Evolutionary conservation across 768 basidiomycete genomes (phyloP).

Genomic region (Phaeotremella fagi): DNA sequence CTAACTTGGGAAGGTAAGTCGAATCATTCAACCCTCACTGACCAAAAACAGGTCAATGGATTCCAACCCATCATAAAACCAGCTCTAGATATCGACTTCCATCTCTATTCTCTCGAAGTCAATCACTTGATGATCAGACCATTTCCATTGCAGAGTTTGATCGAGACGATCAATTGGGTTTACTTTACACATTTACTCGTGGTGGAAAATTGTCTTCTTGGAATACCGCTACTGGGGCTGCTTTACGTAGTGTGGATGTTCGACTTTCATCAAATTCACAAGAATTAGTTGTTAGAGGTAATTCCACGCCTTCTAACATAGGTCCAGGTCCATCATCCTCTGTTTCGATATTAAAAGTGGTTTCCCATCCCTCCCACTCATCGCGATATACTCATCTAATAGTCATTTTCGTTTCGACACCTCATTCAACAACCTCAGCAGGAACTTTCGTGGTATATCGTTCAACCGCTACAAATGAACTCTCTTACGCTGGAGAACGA

Average conservation of each 20-base stretch:
- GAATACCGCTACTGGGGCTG: conserved; percentile 66
- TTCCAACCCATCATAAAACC: conserved; percentile 27
- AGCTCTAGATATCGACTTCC: conserved; percentile 29
- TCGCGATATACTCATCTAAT: conserved; percentile 56
- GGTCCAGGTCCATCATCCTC: conserved; percentile 57
- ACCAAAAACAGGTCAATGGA: conserved; percentile 21
- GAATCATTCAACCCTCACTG: not conserved
- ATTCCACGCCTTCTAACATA: conserved; percentile 45
- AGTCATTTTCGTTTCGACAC: conserved; percentile 68
- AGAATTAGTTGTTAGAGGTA: conserved; percentile 24
- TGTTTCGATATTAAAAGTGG: conserved; percentile 63
- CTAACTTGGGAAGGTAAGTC: conserved; percentile 12
- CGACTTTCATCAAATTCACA: conserved; percentile 31
- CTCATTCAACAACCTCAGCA: conserved; percentile 61
- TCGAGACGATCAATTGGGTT: conserved; percentile 1
- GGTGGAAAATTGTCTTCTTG: conserved; percentile 80
- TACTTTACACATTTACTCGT: conserved; percentile 71
- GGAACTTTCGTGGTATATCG: conserved; percentile 68
- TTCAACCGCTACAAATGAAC: conserved; percentile 14
- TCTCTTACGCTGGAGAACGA: conserved; percentile 17
- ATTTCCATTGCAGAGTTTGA: conserved; percentile 26
- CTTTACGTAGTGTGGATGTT: conserved; percentile 56
- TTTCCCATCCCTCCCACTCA: conserved; percentile 43
- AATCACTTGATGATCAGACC: conserved; percentile 24
- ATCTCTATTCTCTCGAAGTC: conserved; percentile 31